These are phyloP conservation scores for Glarea lozoyensis DNA, from an alignment of 495 filamentous ascomycete genomes.

Conservation along the genomic window DNA sequence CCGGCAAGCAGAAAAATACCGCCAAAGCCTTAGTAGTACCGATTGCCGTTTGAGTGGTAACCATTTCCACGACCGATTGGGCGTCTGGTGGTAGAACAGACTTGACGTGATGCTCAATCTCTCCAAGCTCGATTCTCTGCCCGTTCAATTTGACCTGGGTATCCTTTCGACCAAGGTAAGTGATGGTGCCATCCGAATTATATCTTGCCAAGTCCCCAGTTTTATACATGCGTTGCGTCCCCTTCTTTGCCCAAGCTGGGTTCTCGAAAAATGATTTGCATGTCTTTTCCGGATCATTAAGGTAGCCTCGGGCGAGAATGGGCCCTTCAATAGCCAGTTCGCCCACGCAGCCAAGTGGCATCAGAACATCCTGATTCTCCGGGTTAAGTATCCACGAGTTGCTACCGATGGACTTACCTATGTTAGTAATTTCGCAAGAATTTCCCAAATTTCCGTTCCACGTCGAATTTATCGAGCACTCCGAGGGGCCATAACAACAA, in stretches of 20 bases:
- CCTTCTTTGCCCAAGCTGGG: neutral
- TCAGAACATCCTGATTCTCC: slow-evolving; percentile 37
- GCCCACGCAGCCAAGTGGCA: slow-evolving; percentile 39
- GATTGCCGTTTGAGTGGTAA: neutral
- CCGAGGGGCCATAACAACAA: slow-evolving; percentile 49
- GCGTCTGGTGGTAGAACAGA: neutral
- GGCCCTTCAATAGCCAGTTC: neutral
- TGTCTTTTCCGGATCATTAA: neutral
- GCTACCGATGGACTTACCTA: slow-evolving; percentile 31
- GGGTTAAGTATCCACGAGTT: slow-evolving; percentile 50
- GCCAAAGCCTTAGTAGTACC: neutral
- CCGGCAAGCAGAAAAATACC: neutral
- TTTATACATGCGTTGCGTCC: slow-evolving; percentile 26
- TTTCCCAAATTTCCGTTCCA: slow-evolving; percentile 30
- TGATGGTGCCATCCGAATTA: slow-evolving; percentile 37
- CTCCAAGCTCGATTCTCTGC: slow-evolving; percentile 23
- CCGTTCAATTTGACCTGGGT: slow-evolving; percentile 23
- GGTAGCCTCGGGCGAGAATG: neutral
- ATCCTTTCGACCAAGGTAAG: slow-evolving; percentile 20
- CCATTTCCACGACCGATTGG: neutral
- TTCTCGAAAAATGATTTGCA: neutral
- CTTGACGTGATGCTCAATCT: slow-evolving; percentile 15
- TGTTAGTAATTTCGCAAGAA: slow-evolving; percentile 4
- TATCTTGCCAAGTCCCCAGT: slow-evolving; percentile 53
- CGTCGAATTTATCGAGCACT: slow-evolving; percentile 18